Percentiles rank a stretch among this genome's conserved stretches.
These are phyloP conservation scores for Trichoderma reesei DNA, from an alignment of 495 filamentous ascomycete species.

Conservation along the genomic window DNA sequence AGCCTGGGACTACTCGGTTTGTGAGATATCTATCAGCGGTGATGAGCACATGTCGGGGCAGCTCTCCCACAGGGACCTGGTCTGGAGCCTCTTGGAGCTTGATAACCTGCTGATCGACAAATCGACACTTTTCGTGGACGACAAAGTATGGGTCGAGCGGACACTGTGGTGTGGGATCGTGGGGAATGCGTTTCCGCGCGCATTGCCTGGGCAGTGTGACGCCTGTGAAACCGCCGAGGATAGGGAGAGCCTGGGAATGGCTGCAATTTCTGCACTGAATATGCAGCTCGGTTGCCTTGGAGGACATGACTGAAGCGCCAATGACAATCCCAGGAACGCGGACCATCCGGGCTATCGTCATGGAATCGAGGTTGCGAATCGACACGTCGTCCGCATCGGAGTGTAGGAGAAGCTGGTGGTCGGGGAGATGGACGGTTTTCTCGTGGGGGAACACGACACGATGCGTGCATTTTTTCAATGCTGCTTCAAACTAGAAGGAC, in stretches of 20 bases:
- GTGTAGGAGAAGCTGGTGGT: constrained; percentile 94
- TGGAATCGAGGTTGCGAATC: constrained; percentile 87
- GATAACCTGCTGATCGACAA: constrained; percentile 96
- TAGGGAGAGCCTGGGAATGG: constrained; percentile 56
- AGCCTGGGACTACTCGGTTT: constrained; percentile 92
- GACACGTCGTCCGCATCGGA: constrained; percentile 83
- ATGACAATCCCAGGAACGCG: constrained; percentile 97
- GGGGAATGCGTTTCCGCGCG: constrained; percentile 45
- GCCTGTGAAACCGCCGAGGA: constrained; percentile 78
- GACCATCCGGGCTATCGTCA: constrained; percentile 88
- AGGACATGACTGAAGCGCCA: constrained; percentile 90
- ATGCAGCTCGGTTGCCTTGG: constrained; percentile 78
- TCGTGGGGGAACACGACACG: constrained; percentile 77
- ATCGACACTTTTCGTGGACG: constrained; percentile 85
- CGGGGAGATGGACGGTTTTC: constrained; percentile 58
- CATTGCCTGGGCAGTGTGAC: constrained; percentile 75
- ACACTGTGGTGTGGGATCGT: constrained; percentile 57
- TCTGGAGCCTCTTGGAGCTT: constrained; percentile 98
- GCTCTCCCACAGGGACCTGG: constrained; percentile 93
- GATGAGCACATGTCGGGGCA: constrained; percentile 88
- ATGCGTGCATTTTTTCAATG: constrained; percentile 81
- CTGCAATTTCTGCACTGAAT: constrained; percentile 87
- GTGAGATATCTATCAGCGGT: constrained; percentile 93
- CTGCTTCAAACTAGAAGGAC: constrained; percentile 67
- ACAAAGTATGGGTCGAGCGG: constrained; percentile 94